Conservation (phyloP, 768 basidiomycete species). For the Trichaptum fuscoviolaceum region DNA sequence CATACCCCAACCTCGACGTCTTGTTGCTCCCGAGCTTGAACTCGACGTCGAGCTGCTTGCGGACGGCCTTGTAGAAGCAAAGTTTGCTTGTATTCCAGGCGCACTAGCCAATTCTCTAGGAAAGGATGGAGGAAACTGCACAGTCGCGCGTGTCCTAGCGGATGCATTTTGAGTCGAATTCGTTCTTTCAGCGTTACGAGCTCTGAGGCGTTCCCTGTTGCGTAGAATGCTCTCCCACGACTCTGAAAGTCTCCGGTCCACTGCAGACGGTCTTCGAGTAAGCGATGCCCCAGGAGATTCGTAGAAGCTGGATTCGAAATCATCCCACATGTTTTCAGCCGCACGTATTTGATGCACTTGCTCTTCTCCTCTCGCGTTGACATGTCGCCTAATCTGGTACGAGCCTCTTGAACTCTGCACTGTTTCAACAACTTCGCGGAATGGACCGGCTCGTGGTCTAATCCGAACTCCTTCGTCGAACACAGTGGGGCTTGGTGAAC, state of each 20-base stretch:
- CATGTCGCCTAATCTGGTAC: not conserved
- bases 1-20: slow-evolving; percentile 31
- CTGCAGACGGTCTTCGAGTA: not conserved
- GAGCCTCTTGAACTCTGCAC: not conserved
- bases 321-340: not conserved
- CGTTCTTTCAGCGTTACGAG: not conserved
- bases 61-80: not conserved
- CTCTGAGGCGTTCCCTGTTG: not conserved
- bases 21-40: slow-evolving; percentile 10
- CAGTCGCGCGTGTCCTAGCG: not conserved
- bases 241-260: not conserved
- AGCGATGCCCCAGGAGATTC: not conserved
- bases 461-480: not conserved
- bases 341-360: not conserved
- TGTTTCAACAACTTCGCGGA: not conserved
- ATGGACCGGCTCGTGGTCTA: not conserved
- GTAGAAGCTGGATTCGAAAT: not conserved
- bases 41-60: not conserved
- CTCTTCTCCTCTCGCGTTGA: slow-evolving; percentile 2
- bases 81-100: not conserved
- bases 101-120: not conserved
- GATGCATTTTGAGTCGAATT: not conserved
- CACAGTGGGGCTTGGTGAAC: not conserved
- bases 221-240: not conserved
- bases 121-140: not conserved